Evolutionary conservation across 257 asterid species (phyloP).

Genomic region (Asclepias syriaca): DNA sequence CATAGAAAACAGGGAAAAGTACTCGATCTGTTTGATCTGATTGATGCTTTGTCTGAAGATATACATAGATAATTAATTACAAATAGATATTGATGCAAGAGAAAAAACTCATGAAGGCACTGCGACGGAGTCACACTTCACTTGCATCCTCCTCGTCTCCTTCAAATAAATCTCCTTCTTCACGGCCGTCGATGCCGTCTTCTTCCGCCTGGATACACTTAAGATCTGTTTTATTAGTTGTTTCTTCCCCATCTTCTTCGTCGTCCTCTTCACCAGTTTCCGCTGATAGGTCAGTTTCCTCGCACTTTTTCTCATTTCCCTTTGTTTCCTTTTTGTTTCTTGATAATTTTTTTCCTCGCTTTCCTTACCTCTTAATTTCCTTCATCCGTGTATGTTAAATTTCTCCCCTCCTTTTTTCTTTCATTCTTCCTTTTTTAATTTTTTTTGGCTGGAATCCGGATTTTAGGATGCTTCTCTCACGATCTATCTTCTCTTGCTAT

Average conservation of each 20-base stretch:
- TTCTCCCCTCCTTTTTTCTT: too few relatives aligned
- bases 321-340: neutral
- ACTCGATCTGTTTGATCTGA: conserved; percentile 3
- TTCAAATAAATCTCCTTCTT: conserved; percentile 36
- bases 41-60: neutral
- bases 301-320: conserved; percentile 8
- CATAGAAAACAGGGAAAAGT: neutral
- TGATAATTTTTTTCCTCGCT: neutral
- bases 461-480: neutral
- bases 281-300: conserved; percentile 59
- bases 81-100: conserved; percentile 59
- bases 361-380: conserved; percentile 1
- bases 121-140: conserved; percentile 69
- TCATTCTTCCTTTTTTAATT: too few relatives aligned
- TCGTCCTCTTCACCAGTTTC: conserved; percentile 51
- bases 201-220: conserved; percentile 62
- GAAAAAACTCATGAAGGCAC: conserved; percentile 53
- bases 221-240: conserved; percentile 68
- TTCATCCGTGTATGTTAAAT: neutral
- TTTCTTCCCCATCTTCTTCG: conserved; percentile 62
- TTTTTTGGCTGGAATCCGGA: conserved; percentile 1
- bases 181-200: conserved; percentile 45
- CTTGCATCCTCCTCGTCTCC: conserved; percentile 30
- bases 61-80: conserved; percentile 15
- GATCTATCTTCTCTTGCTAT: neutral